Conservation (phyloP, 768 basidiomycete genomes). For the Strobilomyces dryophilus region DNA sequence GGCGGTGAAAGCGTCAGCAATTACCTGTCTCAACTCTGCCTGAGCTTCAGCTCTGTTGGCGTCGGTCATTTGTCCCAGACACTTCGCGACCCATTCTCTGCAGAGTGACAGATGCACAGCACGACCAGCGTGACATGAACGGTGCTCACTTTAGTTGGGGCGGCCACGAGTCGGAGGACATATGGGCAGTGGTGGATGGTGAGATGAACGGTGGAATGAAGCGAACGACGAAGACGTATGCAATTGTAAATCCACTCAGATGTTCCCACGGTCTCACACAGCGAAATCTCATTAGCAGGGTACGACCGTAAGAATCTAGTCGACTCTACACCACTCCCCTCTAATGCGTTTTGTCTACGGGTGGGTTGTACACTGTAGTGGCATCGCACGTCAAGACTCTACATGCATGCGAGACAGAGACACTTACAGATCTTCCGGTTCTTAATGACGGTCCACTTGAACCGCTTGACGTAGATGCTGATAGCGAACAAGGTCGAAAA, state of each 20-base stretch:
- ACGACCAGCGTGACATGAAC: neutral
- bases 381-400: conserved; percentile 8
- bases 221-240: conserved; percentile 1
- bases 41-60: conserved; percentile 84
- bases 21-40: conserved; percentile 93
- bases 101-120: conserved; percentile 11
- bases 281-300: conserved; percentile 21
- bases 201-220: neutral
- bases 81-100: conserved; percentile 95
- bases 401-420: neutral
- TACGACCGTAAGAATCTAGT: conserved; percentile 27
- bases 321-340: conserved; percentile 11
- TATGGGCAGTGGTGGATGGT: conserved; percentile 22
- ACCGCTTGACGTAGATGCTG: conserved; percentile 88
- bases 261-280: conserved; percentile 20
- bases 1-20: conserved; percentile 84
- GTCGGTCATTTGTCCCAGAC: conserved; percentile 88
- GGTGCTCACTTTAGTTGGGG: conserved; percentile 66
- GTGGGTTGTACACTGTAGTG: conserved; percentile 37
- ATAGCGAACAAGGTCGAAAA: conserved; percentile 80
- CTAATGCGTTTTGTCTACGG: conserved; percentile 33
- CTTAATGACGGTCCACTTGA: conserved; percentile 93
- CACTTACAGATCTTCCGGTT: conserved; percentile 85
- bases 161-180: conserved; percentile 81
- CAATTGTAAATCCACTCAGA: conserved; percentile 2